These are phyloP conservation scores for Paramyrothecium sp. DNA, from an alignment of 2,329 filamentous ascomycete genomes.

Conservation along the genomic window DNA sequence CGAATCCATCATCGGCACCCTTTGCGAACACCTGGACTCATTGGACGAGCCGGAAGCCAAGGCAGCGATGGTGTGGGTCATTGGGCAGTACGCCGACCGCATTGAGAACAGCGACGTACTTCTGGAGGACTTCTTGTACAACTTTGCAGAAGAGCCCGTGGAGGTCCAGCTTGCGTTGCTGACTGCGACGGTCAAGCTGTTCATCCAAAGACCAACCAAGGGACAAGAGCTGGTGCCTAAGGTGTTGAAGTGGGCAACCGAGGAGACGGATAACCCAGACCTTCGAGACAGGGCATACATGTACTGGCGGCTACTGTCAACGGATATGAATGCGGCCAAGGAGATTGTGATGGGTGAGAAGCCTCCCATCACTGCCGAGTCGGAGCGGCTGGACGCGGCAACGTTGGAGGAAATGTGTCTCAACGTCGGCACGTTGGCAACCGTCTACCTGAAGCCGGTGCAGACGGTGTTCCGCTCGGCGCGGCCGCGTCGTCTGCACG, in stretches of 20 bases:
- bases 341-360: constrained; percentile 96
- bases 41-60: constrained; percentile 97
- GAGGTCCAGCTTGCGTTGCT: constrained; percentile 94
- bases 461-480: constrained; percentile 94
- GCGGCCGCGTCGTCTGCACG: constrained; percentile 72
- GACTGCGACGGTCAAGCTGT: constrained; percentile 95
- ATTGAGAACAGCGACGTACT: constrained; percentile 96
- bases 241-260: constrained; percentile 96
- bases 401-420: constrained; percentile 97
- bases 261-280: constrained; percentile 98
- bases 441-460: constrained; percentile 96
- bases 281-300: constrained; percentile 95
- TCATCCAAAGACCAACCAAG: constrained; percentile 94
- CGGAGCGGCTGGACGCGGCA: constrained; percentile 84
- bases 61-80: constrained; percentile 98
- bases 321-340: constrained; percentile 83
- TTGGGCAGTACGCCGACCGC: constrained; percentile 93
- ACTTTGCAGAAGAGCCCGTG: constrained; percentile 90
- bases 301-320: constrained; percentile 97
- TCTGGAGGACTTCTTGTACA: constrained; percentile 91
- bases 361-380: constrained; percentile 92
- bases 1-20: constrained; percentile 91
- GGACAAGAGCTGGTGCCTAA: constrained; percentile 91
- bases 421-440: constrained; percentile 92
- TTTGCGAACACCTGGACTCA: constrained; percentile 95